Evolutionary conservation across 371 early-diverging fungal species (phyloP).

Genomic region (Haplosporangium sp.): DNA sequence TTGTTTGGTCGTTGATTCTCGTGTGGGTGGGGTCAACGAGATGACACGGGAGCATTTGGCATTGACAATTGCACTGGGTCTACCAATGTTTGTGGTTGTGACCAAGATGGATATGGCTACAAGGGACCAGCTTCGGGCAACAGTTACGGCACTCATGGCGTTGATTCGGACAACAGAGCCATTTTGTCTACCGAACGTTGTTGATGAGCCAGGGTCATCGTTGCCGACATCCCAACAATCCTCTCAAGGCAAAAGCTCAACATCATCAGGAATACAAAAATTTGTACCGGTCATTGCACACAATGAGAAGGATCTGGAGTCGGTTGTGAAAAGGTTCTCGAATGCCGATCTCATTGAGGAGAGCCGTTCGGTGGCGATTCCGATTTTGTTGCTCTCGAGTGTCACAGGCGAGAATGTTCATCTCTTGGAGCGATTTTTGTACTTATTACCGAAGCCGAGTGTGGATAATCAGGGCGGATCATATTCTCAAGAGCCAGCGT

Average conservation of each 20-base stretch:
- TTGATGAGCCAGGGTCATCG: constrained; percentile 10
- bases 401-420: constrained; percentile 89
- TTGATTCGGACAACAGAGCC: constrained; percentile 31
- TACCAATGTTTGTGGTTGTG: constrained; percentile 89
- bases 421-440: constrained; percentile 78
- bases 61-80: constrained; percentile 80
- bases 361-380: constrained; percentile 63
- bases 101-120: constrained; percentile 94
- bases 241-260: not conserved
- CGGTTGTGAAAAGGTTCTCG: constrained; percentile 73
- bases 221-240: not conserved
- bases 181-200: constrained; percentile 27
- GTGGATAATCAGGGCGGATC: constrained; percentile 19
- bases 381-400: constrained; percentile 90
- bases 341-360: constrained; percentile 54
- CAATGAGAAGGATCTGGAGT: constrained; percentile 74
- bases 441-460: constrained; percentile 68
- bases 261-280: constrained; percentile 26
- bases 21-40: constrained; percentile 81
- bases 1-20: constrained; percentile 88
- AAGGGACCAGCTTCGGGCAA: constrained; percentile 70
- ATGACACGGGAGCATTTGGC: constrained; percentile 94
- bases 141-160: constrained; percentile 42
- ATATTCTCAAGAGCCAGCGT: constrained; percentile 64
- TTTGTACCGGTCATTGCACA: constrained; percentile 86